These are phyloP conservation scores for Macadamia integrifolia DNA, from an alignment of 164 flowering plant species.

Conservation along the genomic window DNA sequence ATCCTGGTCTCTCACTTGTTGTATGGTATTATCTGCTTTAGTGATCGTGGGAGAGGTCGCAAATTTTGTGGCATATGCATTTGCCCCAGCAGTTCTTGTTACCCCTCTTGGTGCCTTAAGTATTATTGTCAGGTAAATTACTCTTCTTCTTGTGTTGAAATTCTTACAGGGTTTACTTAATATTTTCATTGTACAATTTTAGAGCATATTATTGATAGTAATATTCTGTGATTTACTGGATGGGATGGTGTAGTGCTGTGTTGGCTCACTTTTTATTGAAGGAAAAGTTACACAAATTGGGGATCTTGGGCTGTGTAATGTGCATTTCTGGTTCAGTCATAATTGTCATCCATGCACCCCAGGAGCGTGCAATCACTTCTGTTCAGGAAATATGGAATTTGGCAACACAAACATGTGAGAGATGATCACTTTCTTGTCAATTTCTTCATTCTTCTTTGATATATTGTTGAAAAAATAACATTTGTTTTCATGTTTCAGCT, in stretches of 20 bases:
- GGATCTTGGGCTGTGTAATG: constrained; percentile 75
- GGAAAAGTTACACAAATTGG: constrained; percentile 63
- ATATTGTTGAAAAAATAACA: constrained; percentile 2
- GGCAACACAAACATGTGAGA: constrained; percentile 72
- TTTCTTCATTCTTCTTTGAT: not conserved
- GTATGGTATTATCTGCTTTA: constrained; percentile 28
- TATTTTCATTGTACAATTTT: not conserved
- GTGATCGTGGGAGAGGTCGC: constrained; percentile 90
- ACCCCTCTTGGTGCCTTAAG: constrained; percentile 92
- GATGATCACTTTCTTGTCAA: not conserved
- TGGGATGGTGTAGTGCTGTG: constrained; percentile 48
- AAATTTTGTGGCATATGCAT: constrained; percentile 83
- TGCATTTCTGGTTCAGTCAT: constrained; percentile 74
- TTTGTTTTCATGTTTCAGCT: constrained; percentile 39
- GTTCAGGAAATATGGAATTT: constrained; percentile 75
- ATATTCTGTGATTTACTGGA: not conserved
- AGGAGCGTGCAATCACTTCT: constrained; percentile 60
- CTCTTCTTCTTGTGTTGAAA: not conserved
- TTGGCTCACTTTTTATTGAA: constrained; percentile 76
- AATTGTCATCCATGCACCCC: constrained; percentile 87
- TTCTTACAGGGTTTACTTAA: not conserved
- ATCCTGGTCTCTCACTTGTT: constrained; percentile 17
- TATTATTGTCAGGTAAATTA: constrained; percentile 64
- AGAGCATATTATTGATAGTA: not conserved
- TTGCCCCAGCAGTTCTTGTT: constrained; percentile 89